phyloP scores from a whole-genome alignment of 768 basidiomycete genomes.

The Pulveroboletus sp. region DNA sequence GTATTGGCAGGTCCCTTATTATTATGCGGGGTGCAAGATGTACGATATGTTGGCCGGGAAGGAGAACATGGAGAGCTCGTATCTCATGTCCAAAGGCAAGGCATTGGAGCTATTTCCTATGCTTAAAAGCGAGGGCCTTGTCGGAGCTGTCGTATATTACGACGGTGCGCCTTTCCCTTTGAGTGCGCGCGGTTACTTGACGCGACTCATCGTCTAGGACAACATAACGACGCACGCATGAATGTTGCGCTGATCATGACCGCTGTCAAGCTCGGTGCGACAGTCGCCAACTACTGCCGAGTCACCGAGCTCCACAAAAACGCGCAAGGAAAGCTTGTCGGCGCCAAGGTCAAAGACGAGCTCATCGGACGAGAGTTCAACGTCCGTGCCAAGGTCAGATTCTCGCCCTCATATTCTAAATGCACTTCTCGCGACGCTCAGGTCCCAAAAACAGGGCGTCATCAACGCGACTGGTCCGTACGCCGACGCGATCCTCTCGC shows the following conservation, averaged over 20 bases:
- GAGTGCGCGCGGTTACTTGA: background rate
- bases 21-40: conserved; percentile 91
- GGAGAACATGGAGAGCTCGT: conserved; percentile 95
- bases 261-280: conserved; percentile 87
- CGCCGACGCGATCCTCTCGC: conserved; percentile 74
- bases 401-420: background rate
- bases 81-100: conserved; percentile 92
- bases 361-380: conserved; percentile 80
- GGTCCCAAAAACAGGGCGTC: conserved; percentile 51
- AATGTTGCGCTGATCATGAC: conserved; percentile 94
- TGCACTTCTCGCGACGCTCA: background rate
- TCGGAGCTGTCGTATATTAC: conserved; percentile 95
- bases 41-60: conserved; percentile 94
- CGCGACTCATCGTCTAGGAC: conserved; percentile 47
- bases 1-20: conserved; percentile 97
- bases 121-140: conserved; percentile 88
- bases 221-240: conserved; percentile 99
- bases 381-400: conserved; percentile 67
- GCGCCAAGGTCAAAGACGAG: conserved; percentile 73
- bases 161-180: conserved; percentile 55
- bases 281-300: conserved; percentile 85
- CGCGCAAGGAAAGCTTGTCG: conserved; percentile 54
- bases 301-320: conserved; percentile 76
- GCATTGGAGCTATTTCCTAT: conserved; percentile 95
- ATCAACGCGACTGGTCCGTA: conserved; percentile 98